Evolutionary conservation across 345 rosid species (phyloP).

Genomic region (Abelmoschus esculentus): DNA sequence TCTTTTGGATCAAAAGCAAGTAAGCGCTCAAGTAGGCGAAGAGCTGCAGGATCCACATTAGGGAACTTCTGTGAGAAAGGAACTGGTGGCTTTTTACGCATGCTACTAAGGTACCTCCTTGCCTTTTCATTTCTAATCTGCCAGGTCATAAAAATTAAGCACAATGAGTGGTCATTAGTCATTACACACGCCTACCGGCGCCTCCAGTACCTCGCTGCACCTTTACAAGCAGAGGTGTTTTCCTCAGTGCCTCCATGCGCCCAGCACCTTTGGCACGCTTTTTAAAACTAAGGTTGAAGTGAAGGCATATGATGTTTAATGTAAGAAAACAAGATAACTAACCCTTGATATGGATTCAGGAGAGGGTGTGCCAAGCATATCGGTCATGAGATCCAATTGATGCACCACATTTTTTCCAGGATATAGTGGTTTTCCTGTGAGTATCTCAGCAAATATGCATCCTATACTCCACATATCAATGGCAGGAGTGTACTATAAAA

Average conservation of each 20-base stretch:
- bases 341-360: constrained; percentile 74
- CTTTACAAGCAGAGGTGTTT: too few species aligned
- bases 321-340: constrained; percentile 16
- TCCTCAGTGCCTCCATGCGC: too few species aligned
- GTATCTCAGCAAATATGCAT: constrained; percentile 98
- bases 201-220: too few species aligned
- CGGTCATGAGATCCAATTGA: constrained; percentile 93
- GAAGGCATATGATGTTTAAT: not conserved
- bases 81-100: constrained; percentile 78
- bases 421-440: constrained; percentile 81
- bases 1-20: constrained; percentile 99
- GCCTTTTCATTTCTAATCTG: constrained; percentile 98
- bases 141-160: constrained; percentile 15
- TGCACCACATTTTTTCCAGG: constrained; percentile 98
- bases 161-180: not conserved
- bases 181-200: too few species aligned
- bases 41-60: constrained; percentile 73
- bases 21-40: constrained; percentile 59
- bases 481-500: constrained; percentile 80
- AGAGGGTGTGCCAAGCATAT: constrained; percentile 88
- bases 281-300: constrained; percentile 12
- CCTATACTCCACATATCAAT: constrained; percentile 98
- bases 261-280: too few species aligned
- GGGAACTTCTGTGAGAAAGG: constrained; percentile 86
- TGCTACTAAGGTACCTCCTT: constrained; percentile 85